Percentiles rank a stretch among this genome's conserved stretches.
phyloP scores from a whole-genome alignment of 2,329 filamentous ascomycete genomes.

The Ophiostoma ips region DNA sequence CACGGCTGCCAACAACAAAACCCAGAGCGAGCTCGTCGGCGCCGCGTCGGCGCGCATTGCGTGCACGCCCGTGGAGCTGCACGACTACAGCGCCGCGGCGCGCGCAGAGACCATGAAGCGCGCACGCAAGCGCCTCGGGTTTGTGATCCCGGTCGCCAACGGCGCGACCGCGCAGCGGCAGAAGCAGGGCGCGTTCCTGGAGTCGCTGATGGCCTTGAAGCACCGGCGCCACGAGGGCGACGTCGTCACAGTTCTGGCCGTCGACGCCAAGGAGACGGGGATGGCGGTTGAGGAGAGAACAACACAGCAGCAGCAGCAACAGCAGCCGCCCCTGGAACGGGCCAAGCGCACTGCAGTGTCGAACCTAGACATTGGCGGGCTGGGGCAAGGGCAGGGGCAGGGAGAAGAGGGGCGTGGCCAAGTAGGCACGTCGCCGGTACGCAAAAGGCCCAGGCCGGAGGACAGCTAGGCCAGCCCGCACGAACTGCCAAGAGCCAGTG shows the following conservation, averaged over 20 bases:
- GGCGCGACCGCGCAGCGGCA: slow-evolving; percentile 10
- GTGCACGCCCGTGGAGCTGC: slow-evolving; percentile 12
- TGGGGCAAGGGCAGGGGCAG: neutral
- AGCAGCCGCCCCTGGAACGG: too few species aligned
- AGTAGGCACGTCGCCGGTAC: neutral
- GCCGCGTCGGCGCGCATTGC: slow-evolving; percentile 13
- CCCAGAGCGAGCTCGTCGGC: slow-evolving; percentile 17
- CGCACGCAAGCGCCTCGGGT: slow-evolving; percentile 7
- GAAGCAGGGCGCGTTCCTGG: slow-evolving; percentile 14
- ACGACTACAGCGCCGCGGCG: neutral
- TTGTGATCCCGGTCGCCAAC: slow-evolving; percentile 13
- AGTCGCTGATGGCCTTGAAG: slow-evolving; percentile 16
- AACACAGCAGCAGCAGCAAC: neutral
- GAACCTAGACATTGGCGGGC: neutral
- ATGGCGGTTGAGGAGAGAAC: too few species aligned
- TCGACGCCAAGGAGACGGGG: slow-evolving; percentile 5
- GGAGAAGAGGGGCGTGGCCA: neutral
- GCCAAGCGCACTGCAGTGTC: slow-evolving; percentile 1
- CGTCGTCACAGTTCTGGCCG: slow-evolving; percentile 15
- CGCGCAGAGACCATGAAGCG: neutral
- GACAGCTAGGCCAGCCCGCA: neutral
- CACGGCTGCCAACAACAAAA: neutral
- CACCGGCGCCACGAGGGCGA: slow-evolving; percentile 13
- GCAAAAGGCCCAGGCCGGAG: neutral
- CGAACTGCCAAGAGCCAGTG: neutral